Evolutionary conservation across 257 asterid genomes (phyloP), one percentile per base, ranked within the genome.

Genomic region (Penstemon davidsonii): DNA sequence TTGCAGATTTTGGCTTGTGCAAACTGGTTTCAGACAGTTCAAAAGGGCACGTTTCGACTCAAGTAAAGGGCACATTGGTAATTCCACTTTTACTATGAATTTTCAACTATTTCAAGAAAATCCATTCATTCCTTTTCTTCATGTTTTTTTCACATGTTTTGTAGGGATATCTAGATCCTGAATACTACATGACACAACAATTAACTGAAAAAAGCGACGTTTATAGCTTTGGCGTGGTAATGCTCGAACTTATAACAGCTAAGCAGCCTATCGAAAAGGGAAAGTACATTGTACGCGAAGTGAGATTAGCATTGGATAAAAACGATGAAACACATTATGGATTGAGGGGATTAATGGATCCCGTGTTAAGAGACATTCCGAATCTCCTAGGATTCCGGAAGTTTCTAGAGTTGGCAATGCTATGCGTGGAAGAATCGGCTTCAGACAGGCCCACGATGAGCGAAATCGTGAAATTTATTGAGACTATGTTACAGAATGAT

Each of bases 41-140:
- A 40, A 90, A 90, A 71, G 97, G 88, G 55, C 97, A 92, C 33
- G 95, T 92, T 38, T 92, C 98, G 5, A 92, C 98, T 73, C 97
- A 92, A 86, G 97, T 92, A 39, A 92, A 92, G 78, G 98, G 98
- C 80, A 92, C 97, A 44, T 76, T 92, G 86, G 98, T 92, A 57
- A 74, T 80, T 59, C 19, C 62, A 54, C 46, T 38, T 25, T 2
- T 2, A 1, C 1, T 25, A 25, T 25, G 2, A 25, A 25, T 25
- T 15, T 15, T 2, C 33, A 25, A 25, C 33, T 25, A 25, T 25
- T 25, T 25, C 33, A 25, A 25, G 33, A 25, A 46, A 50, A 47
- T 37, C 33, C 56, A 18, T 36, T 15, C 69, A 7, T 38, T 42
- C n/a, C 43, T 7, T 42, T 60, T 10, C 0, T 60, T 40, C 9